Evolutionary conservation across 305 asterid genomes (phyloP), one percentile per base, ranked within the genome.

Genomic region (Rubia tinctorum): DNA sequence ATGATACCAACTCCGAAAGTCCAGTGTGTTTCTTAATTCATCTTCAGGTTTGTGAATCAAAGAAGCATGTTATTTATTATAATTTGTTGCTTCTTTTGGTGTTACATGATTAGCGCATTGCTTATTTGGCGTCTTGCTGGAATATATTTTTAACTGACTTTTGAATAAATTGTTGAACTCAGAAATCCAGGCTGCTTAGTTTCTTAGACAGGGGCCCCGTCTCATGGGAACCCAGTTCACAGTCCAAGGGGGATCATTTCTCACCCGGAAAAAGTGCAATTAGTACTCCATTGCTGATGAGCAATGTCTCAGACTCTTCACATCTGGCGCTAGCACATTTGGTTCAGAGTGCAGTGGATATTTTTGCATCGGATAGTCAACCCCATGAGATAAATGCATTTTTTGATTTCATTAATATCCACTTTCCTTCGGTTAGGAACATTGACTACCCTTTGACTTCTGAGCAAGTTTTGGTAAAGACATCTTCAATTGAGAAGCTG

Each of bases 151-250:
- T 66, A 72, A 53, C 68, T 77, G 76, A 71, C 75, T 66, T 37
- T 20, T 59, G 25, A 7, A 27, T 39, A 69, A 69, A 61, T 84
- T 85, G 68, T 69, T 84, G 69, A 78, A 75, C 84, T 74, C 81
- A 95, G 99, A 91, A 88, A 91, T 93, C 99, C 87, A 93, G 90
- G 86, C 91, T 93, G 69, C 81, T 85, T 77, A 88, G 92, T 82
- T 81, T 89, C 73, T 83, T 88, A 68, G 85, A 91, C 78, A 85
- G 80, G 80, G 89, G 87, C 25, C 92, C 96, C 67, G 93, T 89
- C 62, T 79, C 91, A 58, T 93, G 98, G 99, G 87, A 87, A 80
- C 87, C 84, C 82, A 82, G 73, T 81, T 73, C 70, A 76, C 82
- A 77, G 66, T 86, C 84, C 34, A 90, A 89, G 69, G 87, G 91